Percentiles rank a stretch among this genome's conserved stretches.
Evolutionary conservation across 768 basidiomycete species (phyloP).

Genomic region (Tephrocybe rancida): DNA sequence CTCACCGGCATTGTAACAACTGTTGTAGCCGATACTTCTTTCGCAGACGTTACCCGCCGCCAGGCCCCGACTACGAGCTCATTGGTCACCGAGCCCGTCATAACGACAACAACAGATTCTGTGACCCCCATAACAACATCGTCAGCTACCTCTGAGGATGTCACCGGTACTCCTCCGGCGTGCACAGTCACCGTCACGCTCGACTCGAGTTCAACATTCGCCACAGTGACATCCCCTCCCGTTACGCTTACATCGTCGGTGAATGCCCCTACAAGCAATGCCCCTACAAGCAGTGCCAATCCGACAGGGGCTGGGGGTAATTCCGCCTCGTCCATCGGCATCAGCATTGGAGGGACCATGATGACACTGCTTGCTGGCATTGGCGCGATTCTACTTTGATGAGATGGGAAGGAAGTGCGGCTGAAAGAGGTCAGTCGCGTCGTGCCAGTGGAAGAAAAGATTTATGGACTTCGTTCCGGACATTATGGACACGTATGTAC

Average conservation of each 20-base stretch:
- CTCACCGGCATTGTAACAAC: too few species aligned
- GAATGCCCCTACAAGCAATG: not conserved
- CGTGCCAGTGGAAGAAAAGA: not conserved
- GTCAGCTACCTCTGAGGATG: not conserved
- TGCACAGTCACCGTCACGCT: slow-evolving; percentile 4
- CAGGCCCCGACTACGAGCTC: too few species aligned
- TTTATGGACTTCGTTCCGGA: not conserved
- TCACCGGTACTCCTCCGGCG: not conserved
- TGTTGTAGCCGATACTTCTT: too few species aligned
- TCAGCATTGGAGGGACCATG: not conserved
- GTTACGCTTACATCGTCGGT: too few species aligned
- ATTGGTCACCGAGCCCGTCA: too few species aligned
- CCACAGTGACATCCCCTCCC: not conserved
- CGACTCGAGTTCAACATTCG: not conserved
- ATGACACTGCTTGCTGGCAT: not conserved
- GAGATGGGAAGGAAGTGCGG: too few species aligned
- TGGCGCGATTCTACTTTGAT: not conserved
- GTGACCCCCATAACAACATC: not conserved
- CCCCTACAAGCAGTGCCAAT: too few species aligned
- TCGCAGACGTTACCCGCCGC: too few species aligned
- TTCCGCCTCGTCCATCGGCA: not conserved
- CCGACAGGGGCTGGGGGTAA: not conserved
- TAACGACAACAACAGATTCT: too few species aligned
- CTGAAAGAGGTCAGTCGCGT: not conserved
- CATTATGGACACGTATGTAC: too few species aligned